phyloP scores from a whole-genome alignment of 306 rosid genomes.

The Quercus berberidifolia region DNA sequence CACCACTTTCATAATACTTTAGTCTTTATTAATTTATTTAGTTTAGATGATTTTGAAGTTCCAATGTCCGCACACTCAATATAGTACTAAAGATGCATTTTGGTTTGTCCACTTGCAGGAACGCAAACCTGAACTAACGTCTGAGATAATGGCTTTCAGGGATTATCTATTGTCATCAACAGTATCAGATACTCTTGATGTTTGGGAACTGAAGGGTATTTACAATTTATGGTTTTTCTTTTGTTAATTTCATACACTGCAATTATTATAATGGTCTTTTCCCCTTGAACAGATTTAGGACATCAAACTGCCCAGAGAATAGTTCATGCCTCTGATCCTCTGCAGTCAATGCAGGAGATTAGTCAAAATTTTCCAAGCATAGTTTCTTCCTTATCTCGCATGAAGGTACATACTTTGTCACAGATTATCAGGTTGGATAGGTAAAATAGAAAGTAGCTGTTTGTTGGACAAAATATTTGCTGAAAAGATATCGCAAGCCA shows the following conservation, averaged over 20 bases:
- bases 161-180: constrained; percentile 90
- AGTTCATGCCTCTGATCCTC: constrained; percentile 95
- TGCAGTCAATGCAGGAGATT: constrained; percentile 97
- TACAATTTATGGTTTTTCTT: constrained; percentile 8
- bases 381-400: constrained; percentile 96
- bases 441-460: not conserved
- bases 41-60: not conserved
- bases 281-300: constrained; percentile 71
- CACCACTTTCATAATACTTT: not conserved
- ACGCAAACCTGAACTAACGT: constrained; percentile 76
- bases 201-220: constrained; percentile 96
- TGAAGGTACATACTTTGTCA: constrained; percentile 60
- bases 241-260: not conserved
- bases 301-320: constrained; percentile 99
- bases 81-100: constrained; percentile 9
- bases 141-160: constrained; percentile 93
- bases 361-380: constrained; percentile 94
- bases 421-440: not conserved
- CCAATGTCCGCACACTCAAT: not conserved
- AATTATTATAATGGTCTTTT: constrained; percentile 15
- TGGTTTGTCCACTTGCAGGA: constrained; percentile 54
- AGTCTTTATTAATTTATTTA: not conserved
- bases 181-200: constrained; percentile 87
- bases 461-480: not conserved
- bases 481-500: not conserved